Evolutionary conservation across 768 basidiomycete species (phyloP), one percentile per base, ranked within the genome.

Genomic region (Lentinula raphanica): DNA sequence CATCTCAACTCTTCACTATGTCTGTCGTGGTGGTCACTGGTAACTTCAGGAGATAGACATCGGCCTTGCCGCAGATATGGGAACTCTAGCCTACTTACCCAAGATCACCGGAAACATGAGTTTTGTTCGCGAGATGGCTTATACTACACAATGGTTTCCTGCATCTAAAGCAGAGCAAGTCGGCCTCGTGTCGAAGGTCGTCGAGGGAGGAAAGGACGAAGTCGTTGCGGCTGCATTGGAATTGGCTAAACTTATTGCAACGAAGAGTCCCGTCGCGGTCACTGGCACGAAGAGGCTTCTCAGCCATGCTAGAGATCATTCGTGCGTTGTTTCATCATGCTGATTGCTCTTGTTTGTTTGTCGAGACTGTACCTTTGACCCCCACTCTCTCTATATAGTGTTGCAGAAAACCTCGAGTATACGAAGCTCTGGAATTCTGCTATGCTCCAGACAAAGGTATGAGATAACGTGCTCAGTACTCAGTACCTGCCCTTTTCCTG

Each of bases 21-120:
- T n/a, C n/a, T n/a, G n/a, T n/a, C n/a, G n/a, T n/a, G n/a, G n/a
- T 35, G 32, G 32, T 7, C 32, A 35, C 35, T 61, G 17, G 13
- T 25, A 11, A 11, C 17, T 44, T 12, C 65, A 92, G 90, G 91
- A 95, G 77, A 86, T 92, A 2, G 90, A 94, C 65, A 79, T 94
- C 25, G 93, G 90, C 0, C 76, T 96, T 0, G 93, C 94, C 2
- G 87, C 94, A 0, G 94, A 95, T 66, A 85, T 94, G 39, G 94
- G 94, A 0, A 85, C 91, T 0, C 81, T 96, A 5, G 90, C 93
- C 1, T 84, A 86, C 51, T 74, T 95, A 5, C 91, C 90, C 0
- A 53, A 91, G 64, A 77, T 90, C 46, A 80, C 81, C 0, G 90
- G 85, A 0, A 94, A 92, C 70, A 78, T 82, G 28, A 90, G 87